Evolutionary conservation across 2,329 filamentous ascomycete species (phyloP), one percentile per base, ranked within the genome.

Genomic region (Clonostachys rosea): DNA sequence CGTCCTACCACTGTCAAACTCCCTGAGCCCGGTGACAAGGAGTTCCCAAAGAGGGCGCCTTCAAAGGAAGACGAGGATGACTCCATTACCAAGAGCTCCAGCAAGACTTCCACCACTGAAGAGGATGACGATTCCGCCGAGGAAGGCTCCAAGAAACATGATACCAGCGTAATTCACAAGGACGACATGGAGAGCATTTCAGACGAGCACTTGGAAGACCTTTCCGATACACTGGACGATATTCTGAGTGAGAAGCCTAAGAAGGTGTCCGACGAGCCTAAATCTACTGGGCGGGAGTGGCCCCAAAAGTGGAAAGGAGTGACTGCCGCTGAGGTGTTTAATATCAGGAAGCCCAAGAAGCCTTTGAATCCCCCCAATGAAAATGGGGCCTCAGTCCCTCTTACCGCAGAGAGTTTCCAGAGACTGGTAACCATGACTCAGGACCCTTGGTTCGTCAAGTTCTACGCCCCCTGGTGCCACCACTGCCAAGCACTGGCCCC

Each of bases 361-460:
- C 45, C 47, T 12, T 17, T 42, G 6, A 66, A 70, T 43, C 50
- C 76, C 10, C 82, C 87, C 18, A 97, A 99, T 55, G 79, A 82
- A 5, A 76, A 85, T 39, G 94, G 94, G 7, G 73, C 78, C 14
- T 95, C 90, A 7, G 75, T 90, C 34, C 69, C 84, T 7, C 76
- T 99, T 45, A 91, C 84, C 3, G 85, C 88, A 1, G 91, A 96
- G 61, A 89, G 76, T 52, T 99, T 99, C 71, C 86, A 95, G 63
- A 83, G 81, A 49, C 74, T 86, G 36, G 91, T 99, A 42, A 95
- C 90, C 4, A 87, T 85, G 63, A 91, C 90, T 0, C 83, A 88
- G 53, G 91, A 97, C 52, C 86, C 91, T 6, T 99, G 94, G 94
- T 96, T 99, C 62, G 84, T 99, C 75, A 99, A 99, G 68, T 97